A percentile compares a stretch with the other conserved stretches of the same genome.
Conservation (phyloP, 176 grass and related monocot species). For the Zea mays region DNA sequence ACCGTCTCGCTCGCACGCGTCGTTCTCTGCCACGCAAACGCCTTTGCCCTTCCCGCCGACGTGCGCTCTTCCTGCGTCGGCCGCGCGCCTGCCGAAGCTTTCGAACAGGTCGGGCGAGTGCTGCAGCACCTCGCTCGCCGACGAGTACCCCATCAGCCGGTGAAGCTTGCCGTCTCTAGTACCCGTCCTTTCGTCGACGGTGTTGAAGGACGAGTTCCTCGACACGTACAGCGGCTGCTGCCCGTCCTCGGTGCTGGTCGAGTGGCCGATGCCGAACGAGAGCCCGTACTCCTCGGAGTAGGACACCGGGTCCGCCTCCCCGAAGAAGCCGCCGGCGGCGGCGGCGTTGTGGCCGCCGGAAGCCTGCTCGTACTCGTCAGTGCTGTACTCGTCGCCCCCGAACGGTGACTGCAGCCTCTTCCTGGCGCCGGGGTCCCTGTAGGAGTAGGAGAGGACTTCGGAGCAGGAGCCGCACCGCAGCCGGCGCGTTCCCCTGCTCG, state of each 20-base stretch:
- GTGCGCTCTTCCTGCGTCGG: not conserved
- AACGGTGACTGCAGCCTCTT: slow-evolving; percentile 42
- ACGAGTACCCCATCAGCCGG: slow-evolving; percentile 77
- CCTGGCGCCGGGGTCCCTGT: slow-evolving; percentile 38
- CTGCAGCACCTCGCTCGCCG: slow-evolving; percentile 48
- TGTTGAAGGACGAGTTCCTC: slow-evolving; percentile 72
- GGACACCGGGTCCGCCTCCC: slow-evolving; percentile 44
- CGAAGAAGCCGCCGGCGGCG: not conserved
- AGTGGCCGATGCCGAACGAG: slow-evolving; percentile 49
- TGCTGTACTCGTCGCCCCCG: slow-evolving; percentile 39
- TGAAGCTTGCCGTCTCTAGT: slow-evolving; percentile 55
- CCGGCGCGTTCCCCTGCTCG: slow-evolving; percentile 52
- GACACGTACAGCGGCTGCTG: slow-evolving; percentile 56
- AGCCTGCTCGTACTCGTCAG: slow-evolving; percentile 37
- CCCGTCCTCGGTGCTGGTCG: slow-evolving; percentile 49
- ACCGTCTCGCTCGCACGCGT: not conserved
- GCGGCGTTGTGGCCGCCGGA: not conserved
- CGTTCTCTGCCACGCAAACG: slow-evolving; percentile 9
- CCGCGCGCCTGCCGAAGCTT: slow-evolving; percentile 38
- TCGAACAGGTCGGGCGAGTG: slow-evolving; percentile 42
- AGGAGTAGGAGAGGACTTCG: slow-evolving; percentile 65
- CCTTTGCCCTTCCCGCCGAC: slow-evolving; percentile 45
- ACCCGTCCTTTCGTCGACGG: slow-evolving; percentile 20
- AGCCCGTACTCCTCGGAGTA: slow-evolving; percentile 64
- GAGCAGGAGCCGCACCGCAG: slow-evolving; percentile 76